Percentiles rank a stretch among this genome's conserved stretches.
Evolutionary conservation across 2,329 filamentous ascomycete species (phyloP).

Genomic region (Botrytis sinoallii): DNA sequence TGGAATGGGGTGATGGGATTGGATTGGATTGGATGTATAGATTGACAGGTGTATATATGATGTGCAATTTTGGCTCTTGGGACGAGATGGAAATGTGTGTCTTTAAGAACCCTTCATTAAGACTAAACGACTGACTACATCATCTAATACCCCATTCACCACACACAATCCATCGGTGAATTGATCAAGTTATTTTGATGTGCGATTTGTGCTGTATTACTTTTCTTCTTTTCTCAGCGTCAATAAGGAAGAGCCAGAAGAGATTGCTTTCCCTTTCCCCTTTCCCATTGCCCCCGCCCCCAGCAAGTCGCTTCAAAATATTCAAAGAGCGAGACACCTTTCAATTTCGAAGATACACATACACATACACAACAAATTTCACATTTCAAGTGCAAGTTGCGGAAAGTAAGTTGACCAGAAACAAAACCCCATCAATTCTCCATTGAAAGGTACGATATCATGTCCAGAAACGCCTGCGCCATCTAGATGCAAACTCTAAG

Average conservation of each 20-base stretch:
- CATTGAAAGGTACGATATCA: neutral
- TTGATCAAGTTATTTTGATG: too few species aligned
- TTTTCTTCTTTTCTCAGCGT: too few species aligned
- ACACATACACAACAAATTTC: neutral
- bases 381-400: neutral
- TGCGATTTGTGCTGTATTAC: too few species aligned
- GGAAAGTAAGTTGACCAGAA: neutral
- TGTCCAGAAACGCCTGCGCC: conserved; percentile 8
- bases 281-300: neutral
- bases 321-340: neutral
- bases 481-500: conserved; percentile 5
- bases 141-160: neutral
- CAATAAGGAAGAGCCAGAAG: neutral
- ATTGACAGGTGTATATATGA: neutral
- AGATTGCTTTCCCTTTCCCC: neutral
- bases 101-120: neutral
- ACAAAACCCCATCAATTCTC: neutral
- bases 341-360: neutral
- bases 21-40: neutral
- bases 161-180: neutral
- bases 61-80: neutral
- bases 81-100: neutral
- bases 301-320: neutral
- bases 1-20: too few species aligned
- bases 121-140: neutral